phyloP scores from a whole-genome alignment of 1,284 basidiomycete genomes.

The Wallemia ichthyophaga region DNA sequence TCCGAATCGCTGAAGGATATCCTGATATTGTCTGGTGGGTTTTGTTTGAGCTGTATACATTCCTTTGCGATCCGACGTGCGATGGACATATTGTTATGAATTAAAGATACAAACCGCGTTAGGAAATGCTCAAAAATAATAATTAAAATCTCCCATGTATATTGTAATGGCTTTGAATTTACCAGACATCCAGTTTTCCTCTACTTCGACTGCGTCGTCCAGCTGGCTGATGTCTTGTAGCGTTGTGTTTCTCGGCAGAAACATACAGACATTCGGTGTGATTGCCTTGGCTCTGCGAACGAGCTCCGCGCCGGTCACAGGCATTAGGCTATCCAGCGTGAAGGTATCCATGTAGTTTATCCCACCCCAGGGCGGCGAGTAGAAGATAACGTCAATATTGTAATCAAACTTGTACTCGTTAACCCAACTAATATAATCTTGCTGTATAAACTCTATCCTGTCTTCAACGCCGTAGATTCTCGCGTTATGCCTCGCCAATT shows the following conservation, averaged over 20 bases:
- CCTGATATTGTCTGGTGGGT: conserved; percentile 62
- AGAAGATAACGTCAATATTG: conserved; percentile 56
- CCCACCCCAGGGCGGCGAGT: conserved; percentile 80
- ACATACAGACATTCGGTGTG: conserved; percentile 35
- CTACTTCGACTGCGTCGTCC: conserved; percentile 35
- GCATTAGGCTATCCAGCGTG: conserved; percentile 32
- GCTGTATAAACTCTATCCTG: conserved; percentile 72
- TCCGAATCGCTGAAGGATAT: conserved; percentile 56
- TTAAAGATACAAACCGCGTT: background rate
- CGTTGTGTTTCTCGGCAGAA: conserved; percentile 53
- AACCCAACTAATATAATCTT: conserved; percentile 56
- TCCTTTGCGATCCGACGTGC: conserved; percentile 38
- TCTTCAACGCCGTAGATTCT: conserved; percentile 73
- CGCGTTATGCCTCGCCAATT: conserved; percentile 71
- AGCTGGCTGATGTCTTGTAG: conserved; percentile 40
- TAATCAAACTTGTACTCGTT: conserved; percentile 18
- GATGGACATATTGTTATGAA: conserved; percentile 8
- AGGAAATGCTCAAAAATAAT: background rate
- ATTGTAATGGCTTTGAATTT: conserved; percentile 36
- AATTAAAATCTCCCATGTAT: conserved; percentile 18
- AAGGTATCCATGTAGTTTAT: conserved; percentile 24
- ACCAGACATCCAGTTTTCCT: conserved; percentile 61
- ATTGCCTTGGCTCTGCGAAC: conserved; percentile 26
- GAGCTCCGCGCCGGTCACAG: conserved; percentile 46
- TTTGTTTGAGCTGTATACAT: conserved; percentile 39